Evolutionary conservation across 148 eudicot species (phyloP), one percentile per base, ranked within the genome.

Genomic region (Persicaria tinctoria): DNA sequence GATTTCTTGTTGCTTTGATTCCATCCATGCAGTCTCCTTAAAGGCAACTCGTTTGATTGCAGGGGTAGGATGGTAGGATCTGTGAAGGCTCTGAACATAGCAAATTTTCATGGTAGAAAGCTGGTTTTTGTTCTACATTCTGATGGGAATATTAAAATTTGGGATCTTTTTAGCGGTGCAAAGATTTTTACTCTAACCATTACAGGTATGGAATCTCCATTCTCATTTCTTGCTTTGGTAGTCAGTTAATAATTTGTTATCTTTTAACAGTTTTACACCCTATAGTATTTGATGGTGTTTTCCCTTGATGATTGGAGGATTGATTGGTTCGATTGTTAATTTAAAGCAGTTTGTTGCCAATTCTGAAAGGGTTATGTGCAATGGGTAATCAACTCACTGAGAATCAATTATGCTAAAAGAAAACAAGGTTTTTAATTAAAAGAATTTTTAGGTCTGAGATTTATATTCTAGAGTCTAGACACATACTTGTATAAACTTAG

Each of bases 101-200:
- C 86, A 41, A 89, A 83, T 76, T 62, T 92, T 75, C 70, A 82
- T 56, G 86, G 89, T 70, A 89, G 82, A 79, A 88, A 87, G 78
- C 79, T 90, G 77, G 79, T 89, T 68, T 87, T 90, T 84, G 96
- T 87, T 78, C 92, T 95, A 78, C 94, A 92, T 86, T 86, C 92
- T 73, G 97, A 92, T 80, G 97, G 97, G 60, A 78, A 53, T 78
- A 57, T 95, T 71, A 86, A 86, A 73, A 83, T 87, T 23, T 95
- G 99, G 99, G 99, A 95, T 81, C 81, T 89, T 76, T 74, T 72
- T 32, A 83, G 87, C 70, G 86, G 80, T 82, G 74, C 78, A 84
- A 95, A 81, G 83, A 78, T 95, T 78, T 84, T 87, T 78, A 59
- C 85, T 56, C 55, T 89, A 69, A 75, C 79, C 66, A 81, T 77